These are phyloP conservation scores for Rostrohypoxylon terebratum DNA, from an alignment of 495 filamentous ascomycete species.

Conservation along the genomic window DNA sequence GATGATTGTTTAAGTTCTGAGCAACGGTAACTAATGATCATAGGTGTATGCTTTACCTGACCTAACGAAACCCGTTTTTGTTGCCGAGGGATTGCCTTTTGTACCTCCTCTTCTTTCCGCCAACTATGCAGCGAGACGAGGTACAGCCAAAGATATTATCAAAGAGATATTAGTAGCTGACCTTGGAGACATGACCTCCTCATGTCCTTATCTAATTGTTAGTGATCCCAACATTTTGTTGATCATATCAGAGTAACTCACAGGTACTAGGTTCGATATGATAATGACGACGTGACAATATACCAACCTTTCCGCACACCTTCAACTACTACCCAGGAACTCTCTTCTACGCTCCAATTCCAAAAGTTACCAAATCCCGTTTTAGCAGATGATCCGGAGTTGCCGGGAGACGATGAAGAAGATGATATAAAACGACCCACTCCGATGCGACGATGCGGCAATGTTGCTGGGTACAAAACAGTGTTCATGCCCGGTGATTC, in stretches of 20 bases:
- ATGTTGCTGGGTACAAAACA: conserved; percentile 78
- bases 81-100: conserved; percentile 77
- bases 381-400: conserved; percentile 64
- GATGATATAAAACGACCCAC: conserved; percentile 57
- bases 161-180: conserved; percentile 84
- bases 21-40: conserved; percentile 31
- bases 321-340: conserved; percentile 43
- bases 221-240: conserved; percentile 37
- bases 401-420: conserved; percentile 51
- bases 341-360: conserved; percentile 72
- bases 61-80: conserved; percentile 69
- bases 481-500: conserved; percentile 84
- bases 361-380: conserved; percentile 76
- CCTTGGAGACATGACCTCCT: conserved; percentile 77
- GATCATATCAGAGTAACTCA: conserved; percentile 4
- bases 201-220: conserved; percentile 84
- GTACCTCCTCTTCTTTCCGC: conserved; percentile 79
- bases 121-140: conserved; percentile 74
- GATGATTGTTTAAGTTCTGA: conserved; percentile 45
- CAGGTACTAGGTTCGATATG: conserved; percentile 73
- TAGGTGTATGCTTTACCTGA: conserved; percentile 74
- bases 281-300: conserved; percentile 83
- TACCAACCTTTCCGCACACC: conserved; percentile 79
- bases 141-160: conserved; percentile 75
- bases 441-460: conserved; percentile 70